Evolutionary conservation across 1,284 basidiomycete genomes (phyloP).

Genomic region (Prillingera fragicola): DNA sequence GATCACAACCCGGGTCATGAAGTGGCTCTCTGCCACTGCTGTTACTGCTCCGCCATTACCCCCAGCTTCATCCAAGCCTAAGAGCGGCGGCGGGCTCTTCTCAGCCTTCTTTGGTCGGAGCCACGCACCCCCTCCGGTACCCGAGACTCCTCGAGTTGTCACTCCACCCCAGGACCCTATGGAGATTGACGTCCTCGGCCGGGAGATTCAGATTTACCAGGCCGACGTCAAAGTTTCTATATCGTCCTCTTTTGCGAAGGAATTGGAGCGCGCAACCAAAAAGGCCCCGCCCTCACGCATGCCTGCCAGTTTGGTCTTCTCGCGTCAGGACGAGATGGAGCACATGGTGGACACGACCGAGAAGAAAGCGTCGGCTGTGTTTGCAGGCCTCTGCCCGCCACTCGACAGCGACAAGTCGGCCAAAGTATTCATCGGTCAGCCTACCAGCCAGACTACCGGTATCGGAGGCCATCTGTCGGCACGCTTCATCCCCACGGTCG

Average conservation of each 20-base stretch:
- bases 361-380: constrained; percentile 65
- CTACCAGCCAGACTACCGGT: constrained; percentile 81
- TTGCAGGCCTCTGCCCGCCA: constrained; percentile 76
- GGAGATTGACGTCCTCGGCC: constrained; percentile 58
- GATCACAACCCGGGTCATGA: constrained; percentile 76
- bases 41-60: constrained; percentile 46
- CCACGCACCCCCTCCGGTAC: constrained; percentile 47
- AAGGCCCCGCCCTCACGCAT: constrained; percentile 80
- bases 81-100: constrained; percentile 74
- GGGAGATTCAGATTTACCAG: constrained; percentile 75
- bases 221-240: constrained; percentile 72
- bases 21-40: constrained; percentile 61
- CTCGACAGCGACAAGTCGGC: constrained; percentile 56
- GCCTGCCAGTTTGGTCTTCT: constrained; percentile 82
- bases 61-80: constrained; percentile 36
- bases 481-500: constrained; percentile 93
- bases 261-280: constrained; percentile 88
- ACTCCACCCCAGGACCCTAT: constrained; percentile 53
- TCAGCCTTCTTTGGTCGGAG: constrained; percentile 49
- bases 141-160: no score
- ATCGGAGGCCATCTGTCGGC: constrained; percentile 86
- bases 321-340: constrained; percentile 72
- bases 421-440: constrained; percentile 43
- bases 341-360: constrained; percentile 59
- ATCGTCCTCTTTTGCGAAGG: constrained; percentile 64